Evolutionary conservation across 2,329 filamentous ascomycete genomes (phyloP).

Genomic region (Colletotrichum camelliae): DNA sequence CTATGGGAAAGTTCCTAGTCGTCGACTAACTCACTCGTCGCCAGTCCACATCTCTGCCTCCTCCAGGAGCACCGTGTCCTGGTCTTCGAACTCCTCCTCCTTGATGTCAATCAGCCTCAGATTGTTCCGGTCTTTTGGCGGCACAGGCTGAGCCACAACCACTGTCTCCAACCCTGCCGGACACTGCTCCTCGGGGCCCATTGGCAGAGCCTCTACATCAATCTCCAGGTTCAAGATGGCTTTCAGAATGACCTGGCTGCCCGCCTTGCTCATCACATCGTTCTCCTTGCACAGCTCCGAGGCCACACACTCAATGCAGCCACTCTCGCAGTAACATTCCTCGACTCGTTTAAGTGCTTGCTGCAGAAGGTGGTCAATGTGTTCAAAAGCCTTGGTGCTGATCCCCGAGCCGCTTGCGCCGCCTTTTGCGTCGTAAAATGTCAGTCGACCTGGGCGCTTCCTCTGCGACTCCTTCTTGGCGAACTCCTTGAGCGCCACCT

Average conservation of each 20-base stretch:
- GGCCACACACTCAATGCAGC: conserved; percentile 90
- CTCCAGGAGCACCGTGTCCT: background rate
- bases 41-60: background rate
- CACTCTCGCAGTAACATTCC: conserved; percentile 76
- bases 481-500: conserved; percentile 87
- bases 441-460: conserved; percentile 86
- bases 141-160: conserved; percentile 73
- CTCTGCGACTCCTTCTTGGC: conserved; percentile 70
- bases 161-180: conserved; percentile 84
- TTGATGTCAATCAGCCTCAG: conserved; percentile 10
- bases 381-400: conserved; percentile 92
- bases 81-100: conserved; percentile 21
- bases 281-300: conserved; percentile 85
- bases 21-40: background rate
- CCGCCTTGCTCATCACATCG: conserved; percentile 92
- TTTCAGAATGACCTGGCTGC: conserved; percentile 81
- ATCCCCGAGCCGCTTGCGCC: conserved; percentile 85
- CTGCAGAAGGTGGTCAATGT: conserved; percentile 77
- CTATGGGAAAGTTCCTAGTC: background rate
- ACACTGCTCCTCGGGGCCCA: conserved; percentile 76
- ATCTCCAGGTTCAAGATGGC: conserved; percentile 77
- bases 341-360: conserved; percentile 81
- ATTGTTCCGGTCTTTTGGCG: conserved; percentile 31
- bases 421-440: conserved; percentile 95
- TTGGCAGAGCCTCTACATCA: conserved; percentile 83